Evolutionary conservation across 108 stramenopile species (phyloP).

Genomic region (Nitzschia sp.): DNA sequence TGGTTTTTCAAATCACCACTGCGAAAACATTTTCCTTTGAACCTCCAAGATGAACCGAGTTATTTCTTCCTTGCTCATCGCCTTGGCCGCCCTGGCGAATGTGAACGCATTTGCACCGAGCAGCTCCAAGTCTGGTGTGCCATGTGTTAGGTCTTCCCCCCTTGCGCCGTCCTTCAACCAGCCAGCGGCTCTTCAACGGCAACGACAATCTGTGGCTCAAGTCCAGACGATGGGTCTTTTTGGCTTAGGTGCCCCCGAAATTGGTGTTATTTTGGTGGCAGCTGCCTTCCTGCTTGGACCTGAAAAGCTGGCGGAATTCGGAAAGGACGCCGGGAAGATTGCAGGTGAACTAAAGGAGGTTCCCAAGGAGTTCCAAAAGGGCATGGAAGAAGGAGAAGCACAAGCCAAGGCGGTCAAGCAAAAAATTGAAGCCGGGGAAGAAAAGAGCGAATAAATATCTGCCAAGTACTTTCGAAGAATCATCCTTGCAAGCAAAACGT

Average conservation of each 20-base stretch:
- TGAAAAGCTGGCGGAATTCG: constrained; percentile 88
- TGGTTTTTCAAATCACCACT: too few species aligned
- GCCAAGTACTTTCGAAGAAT: too few species aligned
- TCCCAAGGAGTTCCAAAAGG: constrained; percentile 93
- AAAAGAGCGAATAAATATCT: too few species aligned
- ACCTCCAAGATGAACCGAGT: constrained; percentile 13
- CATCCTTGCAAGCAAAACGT: too few species aligned
- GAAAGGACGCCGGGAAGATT: constrained; percentile 94
- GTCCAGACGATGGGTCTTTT: constrained; percentile 90
- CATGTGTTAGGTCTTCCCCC: not conserved
- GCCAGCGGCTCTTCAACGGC: constrained; percentile 39
- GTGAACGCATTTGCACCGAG: constrained; percentile 29
- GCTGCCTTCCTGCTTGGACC: constrained; percentile 93
- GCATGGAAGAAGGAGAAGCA: constrained; percentile 88
- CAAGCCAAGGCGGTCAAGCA: constrained; percentile 41
- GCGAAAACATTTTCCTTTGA: too few species aligned
- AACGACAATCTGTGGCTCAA: constrained; percentile 74
- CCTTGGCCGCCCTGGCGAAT: constrained; percentile 12
- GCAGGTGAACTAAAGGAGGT: constrained; percentile 95
- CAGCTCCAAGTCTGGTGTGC: constrained; percentile 7
- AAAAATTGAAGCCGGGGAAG: constrained; percentile 3
- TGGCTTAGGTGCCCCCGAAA: constrained; percentile 92
- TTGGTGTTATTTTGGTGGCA: constrained; percentile 88
- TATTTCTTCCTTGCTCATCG: not conserved
- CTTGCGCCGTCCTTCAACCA: not conserved